These are phyloP conservation scores for Xylaria sp. DNA, from an alignment of 2,329 filamentous ascomycete genomes.

Conservation along the genomic window DNA sequence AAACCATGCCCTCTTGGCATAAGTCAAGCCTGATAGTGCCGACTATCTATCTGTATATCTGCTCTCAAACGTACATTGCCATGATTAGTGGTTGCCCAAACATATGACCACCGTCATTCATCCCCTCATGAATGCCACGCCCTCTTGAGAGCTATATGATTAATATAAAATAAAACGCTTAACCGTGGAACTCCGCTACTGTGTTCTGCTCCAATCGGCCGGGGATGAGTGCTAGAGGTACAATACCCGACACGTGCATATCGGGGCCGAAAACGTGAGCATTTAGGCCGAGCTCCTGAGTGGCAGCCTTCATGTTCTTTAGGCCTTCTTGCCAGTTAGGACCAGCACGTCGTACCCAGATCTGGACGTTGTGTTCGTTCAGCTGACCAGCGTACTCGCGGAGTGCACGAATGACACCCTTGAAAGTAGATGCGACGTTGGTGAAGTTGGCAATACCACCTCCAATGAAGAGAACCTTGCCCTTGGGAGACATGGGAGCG, in stretches of 20 bases:
- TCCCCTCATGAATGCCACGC: slow-evolving; percentile 31
- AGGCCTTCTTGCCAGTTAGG: slow-evolving; percentile 99
- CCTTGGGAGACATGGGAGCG: slow-evolving; percentile 83
- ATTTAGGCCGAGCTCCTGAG: slow-evolving; percentile 87
- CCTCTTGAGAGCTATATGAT: slow-evolving; percentile 29
- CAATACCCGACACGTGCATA: slow-evolving; percentile 98
- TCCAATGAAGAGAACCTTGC: slow-evolving; percentile 99
- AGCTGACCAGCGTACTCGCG: slow-evolving; percentile 88
- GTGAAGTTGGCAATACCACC: slow-evolving; percentile 99
- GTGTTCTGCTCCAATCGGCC: slow-evolving; percentile 72
- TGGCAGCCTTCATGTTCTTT: slow-evolving; percentile 99
- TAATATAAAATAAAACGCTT: slow-evolving; percentile 46
- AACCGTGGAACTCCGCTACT: slow-evolving; percentile 70
- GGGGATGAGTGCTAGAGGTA: slow-evolving; percentile 84
- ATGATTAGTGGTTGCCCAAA: slow-evolving; percentile 36
- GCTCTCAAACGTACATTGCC: slow-evolving; percentile 45
- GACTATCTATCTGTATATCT: slow-evolving; percentile 44
- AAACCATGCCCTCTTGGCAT: slow-evolving; percentile 39
- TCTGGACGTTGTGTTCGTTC: slow-evolving; percentile 96
- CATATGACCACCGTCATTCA: slow-evolving; percentile 38
- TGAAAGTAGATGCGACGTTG: slow-evolving; percentile 99
- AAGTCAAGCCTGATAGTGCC: slow-evolving; percentile 35
- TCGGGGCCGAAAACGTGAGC: slow-evolving; percentile 75
- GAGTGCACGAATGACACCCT: slow-evolving; percentile 97
- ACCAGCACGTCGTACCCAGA: slow-evolving; percentile 91